Evolutionary conservation across 352 stramenopile genomes (phyloP).

Genomic region (Phytophthora crassamura): DNA sequence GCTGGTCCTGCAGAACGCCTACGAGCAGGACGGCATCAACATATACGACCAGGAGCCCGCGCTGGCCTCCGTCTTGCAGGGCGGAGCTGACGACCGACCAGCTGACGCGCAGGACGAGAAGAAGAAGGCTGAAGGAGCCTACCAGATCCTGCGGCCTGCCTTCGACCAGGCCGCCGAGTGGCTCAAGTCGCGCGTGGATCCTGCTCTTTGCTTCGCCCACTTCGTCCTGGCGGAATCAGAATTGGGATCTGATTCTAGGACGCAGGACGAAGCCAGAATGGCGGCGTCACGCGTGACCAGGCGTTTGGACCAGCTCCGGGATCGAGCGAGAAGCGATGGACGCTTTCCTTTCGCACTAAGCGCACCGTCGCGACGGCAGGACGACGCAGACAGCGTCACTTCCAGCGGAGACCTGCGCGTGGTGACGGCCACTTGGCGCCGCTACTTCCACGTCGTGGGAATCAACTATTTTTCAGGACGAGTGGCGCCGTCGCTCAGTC

Average conservation of each 20-base stretch:
- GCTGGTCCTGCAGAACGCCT: conserved; percentile 59
- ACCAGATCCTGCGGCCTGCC: conserved; percentile 50
- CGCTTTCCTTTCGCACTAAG: conserved; percentile 64
- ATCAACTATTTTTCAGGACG: conserved; percentile 68
- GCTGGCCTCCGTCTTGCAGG: conserved; percentile 31
- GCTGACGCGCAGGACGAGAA: conserved; percentile 27
- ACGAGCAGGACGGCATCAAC: conserved; percentile 54
- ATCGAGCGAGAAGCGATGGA: conserved; percentile 39
- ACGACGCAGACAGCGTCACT: conserved; percentile 24
- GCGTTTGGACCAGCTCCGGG: conserved; percentile 42
- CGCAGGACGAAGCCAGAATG: conserved; percentile 11
- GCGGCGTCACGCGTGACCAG: conserved; percentile 22
- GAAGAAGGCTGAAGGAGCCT: conserved; percentile 37
- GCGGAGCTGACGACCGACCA: neutral
- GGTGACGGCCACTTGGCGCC: conserved; percentile 44
- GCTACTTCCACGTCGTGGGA: conserved; percentile 65
- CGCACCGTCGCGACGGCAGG: conserved; percentile 8
- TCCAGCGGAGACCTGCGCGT: conserved; percentile 54
- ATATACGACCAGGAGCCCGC: conserved; percentile 52
- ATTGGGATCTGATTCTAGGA: conserved; percentile 4
- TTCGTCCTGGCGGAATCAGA: conserved; percentile 37
- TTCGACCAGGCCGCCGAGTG: conserved; percentile 55
- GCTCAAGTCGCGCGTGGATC: conserved; percentile 44
- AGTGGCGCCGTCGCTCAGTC: conserved; percentile 55
- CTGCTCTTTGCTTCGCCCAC: conserved; percentile 60